Evolutionary conservation across 345 rosid species (phyloP).

Genomic region (Dimocarpus longan): DNA sequence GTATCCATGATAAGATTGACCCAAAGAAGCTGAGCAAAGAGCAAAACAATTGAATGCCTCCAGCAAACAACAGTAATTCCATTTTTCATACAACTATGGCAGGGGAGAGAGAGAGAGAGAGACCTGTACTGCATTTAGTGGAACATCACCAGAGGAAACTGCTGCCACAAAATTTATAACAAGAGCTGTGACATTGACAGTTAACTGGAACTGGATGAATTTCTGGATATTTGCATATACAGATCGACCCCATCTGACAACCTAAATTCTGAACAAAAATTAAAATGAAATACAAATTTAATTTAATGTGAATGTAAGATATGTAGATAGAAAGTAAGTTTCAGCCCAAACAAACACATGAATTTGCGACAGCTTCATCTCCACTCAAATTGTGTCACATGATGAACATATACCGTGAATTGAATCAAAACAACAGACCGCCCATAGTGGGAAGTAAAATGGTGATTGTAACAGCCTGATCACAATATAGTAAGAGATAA

Average conservation of each 20-base stretch:
- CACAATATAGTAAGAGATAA: neutral
- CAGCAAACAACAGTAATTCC: neutral
- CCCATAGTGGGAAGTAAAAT: neutral
- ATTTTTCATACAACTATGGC: neutral
- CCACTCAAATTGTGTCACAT: neutral
- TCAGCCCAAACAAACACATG: neutral
- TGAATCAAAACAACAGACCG: neutral
- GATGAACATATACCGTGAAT: neutral
- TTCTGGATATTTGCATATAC: slow-evolving; percentile 99
- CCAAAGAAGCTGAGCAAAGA: slow-evolving; percentile 79
- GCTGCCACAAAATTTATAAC: slow-evolving; percentile 94
- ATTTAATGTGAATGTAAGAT: neutral
- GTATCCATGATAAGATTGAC: slow-evolving; percentile 99
- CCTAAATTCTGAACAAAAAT: slow-evolving; percentile 45
- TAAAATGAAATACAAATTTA: too few relatives aligned
- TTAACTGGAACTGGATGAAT: slow-evolving; percentile 96
- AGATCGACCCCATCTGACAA: slow-evolving; percentile 97
- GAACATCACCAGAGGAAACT: slow-evolving; percentile 90
- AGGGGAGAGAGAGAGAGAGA: slow-evolving; percentile 5
- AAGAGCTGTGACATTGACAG: slow-evolving; percentile 94
- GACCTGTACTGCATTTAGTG: slow-evolving; percentile 97
- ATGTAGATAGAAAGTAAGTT: neutral
- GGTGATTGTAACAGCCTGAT: neutral
- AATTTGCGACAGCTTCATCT: neutral
- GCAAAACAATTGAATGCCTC: neutral